Conservation (phyloP, 2,329 filamentous ascomycete species). For the Fusarium cyanostomum region DNA sequence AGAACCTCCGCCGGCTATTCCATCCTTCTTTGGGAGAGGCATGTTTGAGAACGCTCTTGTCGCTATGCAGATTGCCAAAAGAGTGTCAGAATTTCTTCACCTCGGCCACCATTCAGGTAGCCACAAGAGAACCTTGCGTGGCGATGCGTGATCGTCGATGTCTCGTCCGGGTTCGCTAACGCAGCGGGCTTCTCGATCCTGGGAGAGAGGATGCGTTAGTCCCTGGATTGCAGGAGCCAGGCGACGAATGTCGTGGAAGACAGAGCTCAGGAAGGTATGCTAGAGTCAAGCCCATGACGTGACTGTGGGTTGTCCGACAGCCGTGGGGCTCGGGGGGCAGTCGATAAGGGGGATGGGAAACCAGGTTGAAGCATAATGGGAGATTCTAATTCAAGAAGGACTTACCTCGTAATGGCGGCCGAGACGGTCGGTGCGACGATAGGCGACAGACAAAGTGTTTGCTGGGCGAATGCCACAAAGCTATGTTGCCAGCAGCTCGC, state of each 20-base stretch:
- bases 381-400: constrained; percentile 14
- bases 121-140: constrained; percentile 28
- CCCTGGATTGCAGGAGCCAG: not conserved
- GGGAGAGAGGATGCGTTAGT: constrained; percentile 15
- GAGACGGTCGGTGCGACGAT: constrained; percentile 31
- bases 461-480: constrained; percentile 24
- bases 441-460: constrained; percentile 18
- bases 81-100: constrained; percentile 31
- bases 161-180: constrained; percentile 27
- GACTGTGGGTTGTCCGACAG: constrained; percentile 32
- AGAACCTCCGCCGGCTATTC: constrained; percentile 44
- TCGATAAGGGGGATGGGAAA: constrained; percentile 19
- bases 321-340: constrained; percentile 17
- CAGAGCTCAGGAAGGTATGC: constrained; percentile 13
- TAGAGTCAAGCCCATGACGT: constrained; percentile 41
- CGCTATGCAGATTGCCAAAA: constrained; percentile 39
- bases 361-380: constrained; percentile 5
- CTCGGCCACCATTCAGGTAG: constrained; percentile 41
- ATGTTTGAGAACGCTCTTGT: constrained; percentile 44
- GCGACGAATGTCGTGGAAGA: not conserved
- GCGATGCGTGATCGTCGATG: constrained; percentile 20
- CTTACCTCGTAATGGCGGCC: constrained; percentile 29
- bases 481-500: constrained; percentile 33
- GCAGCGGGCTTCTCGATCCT: constrained; percentile 26
- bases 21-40: constrained; percentile 54